These are phyloP conservation scores for Suhomyces chickasaworum DNA, from an alignment of 1,139 yeast species.

Conservation along the genomic window DNA sequence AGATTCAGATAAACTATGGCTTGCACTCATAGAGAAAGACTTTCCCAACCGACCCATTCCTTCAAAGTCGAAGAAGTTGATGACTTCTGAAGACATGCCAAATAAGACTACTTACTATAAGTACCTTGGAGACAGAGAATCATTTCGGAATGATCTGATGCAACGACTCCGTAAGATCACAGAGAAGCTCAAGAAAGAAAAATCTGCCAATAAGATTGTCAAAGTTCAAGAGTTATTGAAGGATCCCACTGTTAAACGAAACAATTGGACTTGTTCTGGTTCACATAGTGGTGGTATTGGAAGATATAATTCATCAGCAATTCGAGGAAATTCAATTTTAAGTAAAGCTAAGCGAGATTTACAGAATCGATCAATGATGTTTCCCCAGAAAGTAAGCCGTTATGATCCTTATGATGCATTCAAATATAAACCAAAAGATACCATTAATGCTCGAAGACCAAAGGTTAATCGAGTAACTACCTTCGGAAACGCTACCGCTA, in stretches of 20 bases:
- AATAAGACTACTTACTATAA: constrained; percentile 44
- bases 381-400: constrained; percentile 20
- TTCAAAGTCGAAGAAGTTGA: constrained; percentile 4
- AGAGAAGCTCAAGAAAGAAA: constrained; percentile 42
- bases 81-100: constrained; percentile 29
- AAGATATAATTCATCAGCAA: constrained; percentile 8
- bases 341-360: constrained; percentile 39
- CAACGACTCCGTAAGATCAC: constrained; percentile 49
- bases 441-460: constrained; percentile 10
- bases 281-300: constrained; percentile 14
- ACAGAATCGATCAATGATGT: constrained; percentile 37
- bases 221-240: constrained; percentile 39
- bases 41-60: constrained; percentile 48
- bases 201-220: constrained; percentile 49
- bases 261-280: constrained; percentile 11
- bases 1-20: constrained; percentile 58
- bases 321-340: constrained; percentile 31
- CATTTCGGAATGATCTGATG: constrained; percentile 52
- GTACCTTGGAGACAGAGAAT: constrained; percentile 47
- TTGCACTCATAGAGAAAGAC: constrained; percentile 43
- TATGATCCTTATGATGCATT: constrained; percentile 34
- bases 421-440: constrained; percentile 9
- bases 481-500: constrained; percentile 4
- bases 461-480: not conserved
- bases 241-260: constrained; percentile 42